A percentile compares a stretch with the other conserved stretches of the same genome.
Conservation (phyloP, 495 filamentous ascomycete genomes). For the Aspergillus asperescens region DNA sequence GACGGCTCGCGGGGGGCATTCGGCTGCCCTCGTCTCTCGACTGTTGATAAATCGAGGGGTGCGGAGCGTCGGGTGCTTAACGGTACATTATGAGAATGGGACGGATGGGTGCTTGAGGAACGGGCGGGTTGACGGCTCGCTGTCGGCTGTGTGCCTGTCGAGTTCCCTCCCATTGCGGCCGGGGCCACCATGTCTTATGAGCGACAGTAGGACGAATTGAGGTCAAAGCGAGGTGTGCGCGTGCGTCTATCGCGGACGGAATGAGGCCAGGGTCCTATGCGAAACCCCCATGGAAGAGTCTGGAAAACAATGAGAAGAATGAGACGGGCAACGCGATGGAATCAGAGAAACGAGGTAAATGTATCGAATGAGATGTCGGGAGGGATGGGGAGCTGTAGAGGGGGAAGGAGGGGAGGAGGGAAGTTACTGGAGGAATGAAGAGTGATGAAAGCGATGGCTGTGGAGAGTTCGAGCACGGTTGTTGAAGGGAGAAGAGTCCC, state of each 20-base stretch:
- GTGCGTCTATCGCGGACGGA: constrained; percentile 26
- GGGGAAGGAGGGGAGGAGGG: constrained; percentile 14
- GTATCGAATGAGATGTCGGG: neutral
- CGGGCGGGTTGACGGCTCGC: constrained; percentile 37
- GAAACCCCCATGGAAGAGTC: constrained; percentile 34
- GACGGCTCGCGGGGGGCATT: constrained; percentile 66
- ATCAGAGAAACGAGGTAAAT: constrained; percentile 3
- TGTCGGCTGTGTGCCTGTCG: constrained; percentile 35
- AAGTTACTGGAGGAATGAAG: constrained; percentile 20
- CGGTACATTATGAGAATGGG: constrained; percentile 54
- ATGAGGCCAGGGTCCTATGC: constrained; percentile 26
- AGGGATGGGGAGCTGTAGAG: constrained; percentile 8
- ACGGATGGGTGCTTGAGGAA: constrained; percentile 41
- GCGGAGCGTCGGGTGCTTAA: constrained; percentile 64
- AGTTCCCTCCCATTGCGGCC: constrained; percentile 43
- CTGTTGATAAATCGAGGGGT: constrained; percentile 79
- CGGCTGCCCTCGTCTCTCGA: constrained; percentile 82
- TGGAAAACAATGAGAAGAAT: constrained; percentile 8
- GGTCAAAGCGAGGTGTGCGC: constrained; percentile 17
- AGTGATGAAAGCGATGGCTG: constrained; percentile 25
- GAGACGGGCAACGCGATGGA: constrained; percentile 5
- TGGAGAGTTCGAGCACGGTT: constrained; percentile 23
- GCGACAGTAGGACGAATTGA: constrained; percentile 17
- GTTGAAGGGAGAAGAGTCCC: constrained; percentile 26
- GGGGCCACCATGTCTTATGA: constrained; percentile 47